Evolutionary conservation across 208 protist genomes (phyloP), one percentile per base, ranked within the genome.

Genomic region (Phytomonas francai): DNA sequence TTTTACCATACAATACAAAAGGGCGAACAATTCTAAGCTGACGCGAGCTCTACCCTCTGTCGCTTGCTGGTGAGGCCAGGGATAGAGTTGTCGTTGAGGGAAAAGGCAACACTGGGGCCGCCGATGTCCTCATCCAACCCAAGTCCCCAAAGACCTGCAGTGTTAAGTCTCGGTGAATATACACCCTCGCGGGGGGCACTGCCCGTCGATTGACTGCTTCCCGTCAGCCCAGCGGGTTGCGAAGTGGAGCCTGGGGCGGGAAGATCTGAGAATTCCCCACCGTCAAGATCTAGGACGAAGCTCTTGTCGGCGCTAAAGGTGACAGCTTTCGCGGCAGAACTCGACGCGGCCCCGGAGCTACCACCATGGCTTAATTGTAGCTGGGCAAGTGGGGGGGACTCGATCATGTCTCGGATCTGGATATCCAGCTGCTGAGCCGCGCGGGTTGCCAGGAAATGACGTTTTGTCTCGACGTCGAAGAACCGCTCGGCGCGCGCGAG

Each of bases 391-490:
- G 76, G 69, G 25, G 72, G 79, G 28, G 42, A 65, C 3, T 59
- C 60, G 9, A 56, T 75, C 79, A 88, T 85, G 49, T 78, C 68
- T 16, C 71, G 71, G 51, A 89, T 72, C 72, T 83, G 71, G 29
- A n/a, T 68, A 22, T 87, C 86, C 22, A 87, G 27, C 60, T 74
- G 62, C 14, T 74, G 74, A 42, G 79, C 77, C 6, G 62, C 72
- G 28, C 72, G 62, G 58, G 72, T 74, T 30, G 72, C 73, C 59
- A 83, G 73, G n/a, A 76, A 65, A 5, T 80, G 70, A 42, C 84
- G 76, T 63, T 80, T 79, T 45, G 77, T 63, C 65, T 92, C 86
- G 3, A 80, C 81, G 63, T 92, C 86, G 51, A 92, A 89, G 64
- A 80, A 82, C 34, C 72, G 75, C 75, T 87, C 86, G 19, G 77